Evolutionary conservation across 305 asterid genomes (phyloP).

Genomic region (Fraxinus baroniana): DNA sequence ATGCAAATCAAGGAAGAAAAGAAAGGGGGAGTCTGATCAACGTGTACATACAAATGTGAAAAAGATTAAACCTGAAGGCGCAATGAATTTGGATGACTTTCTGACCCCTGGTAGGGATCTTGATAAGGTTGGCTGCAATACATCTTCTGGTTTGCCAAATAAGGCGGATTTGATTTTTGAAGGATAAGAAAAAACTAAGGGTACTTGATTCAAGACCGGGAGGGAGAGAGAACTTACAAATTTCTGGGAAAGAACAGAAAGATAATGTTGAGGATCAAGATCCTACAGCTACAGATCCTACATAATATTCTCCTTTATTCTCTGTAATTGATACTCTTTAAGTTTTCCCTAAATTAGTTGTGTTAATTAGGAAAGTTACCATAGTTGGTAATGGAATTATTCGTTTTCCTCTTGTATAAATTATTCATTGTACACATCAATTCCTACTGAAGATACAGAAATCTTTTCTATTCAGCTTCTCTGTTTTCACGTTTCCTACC

Average conservation of each 20-base stretch:
- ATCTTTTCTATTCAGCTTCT: too few species aligned
- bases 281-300: too few species aligned
- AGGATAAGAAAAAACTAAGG: constrained; percentile 38
- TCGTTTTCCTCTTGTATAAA: too few species aligned
- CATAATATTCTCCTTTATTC: too few species aligned
- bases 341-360: too few species aligned
- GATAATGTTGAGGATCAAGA: too few species aligned
- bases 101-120: constrained; percentile 35
- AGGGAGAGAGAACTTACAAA: constrained; percentile 34
- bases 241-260: constrained; percentile 37
- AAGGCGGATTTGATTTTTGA: constrained; percentile 35
- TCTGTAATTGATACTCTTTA: too few species aligned
- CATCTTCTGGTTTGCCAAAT: constrained; percentile 33
- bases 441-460: too few species aligned
- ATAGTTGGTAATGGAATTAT: too few species aligned
- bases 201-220: constrained; percentile 34
- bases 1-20: constrained; percentile 45
- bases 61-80: constrained; percentile 43
- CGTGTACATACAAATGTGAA: constrained; percentile 36
- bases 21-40: constrained; percentile 47
- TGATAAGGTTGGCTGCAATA: constrained; percentile 26
- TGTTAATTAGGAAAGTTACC: too few species aligned
- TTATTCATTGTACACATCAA: too few species aligned
- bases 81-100: constrained; percentile 27
- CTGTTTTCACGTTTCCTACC: too few species aligned